Conservation (phyloP, 345 rosid species). For the Populus alba region DNA sequence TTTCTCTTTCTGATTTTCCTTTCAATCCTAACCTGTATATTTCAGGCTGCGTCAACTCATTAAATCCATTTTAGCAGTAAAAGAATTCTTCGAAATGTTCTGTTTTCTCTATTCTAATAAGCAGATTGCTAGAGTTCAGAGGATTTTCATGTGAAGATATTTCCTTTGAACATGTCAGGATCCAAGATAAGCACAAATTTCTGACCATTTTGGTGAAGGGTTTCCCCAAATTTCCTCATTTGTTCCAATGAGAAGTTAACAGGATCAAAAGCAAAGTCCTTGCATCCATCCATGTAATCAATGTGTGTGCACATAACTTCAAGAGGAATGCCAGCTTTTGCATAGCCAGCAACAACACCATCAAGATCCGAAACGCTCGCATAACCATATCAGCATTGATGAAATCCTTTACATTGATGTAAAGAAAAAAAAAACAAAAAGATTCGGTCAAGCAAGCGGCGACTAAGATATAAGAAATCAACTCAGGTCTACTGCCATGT, state of each 20-base stretch:
- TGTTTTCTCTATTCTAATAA: too few species aligned
- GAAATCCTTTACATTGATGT: conserved; percentile 45
- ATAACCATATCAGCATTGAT: conserved; percentile 71
- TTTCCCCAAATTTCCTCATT: conserved; percentile 42
- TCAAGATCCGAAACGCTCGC: conserved; percentile 54
- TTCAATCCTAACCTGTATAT: too few species aligned
- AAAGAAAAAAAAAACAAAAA: too few species aligned
- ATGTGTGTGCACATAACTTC: conserved; percentile 86
- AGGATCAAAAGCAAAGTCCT: conserved; percentile 74
- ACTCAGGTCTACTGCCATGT: too few species aligned
- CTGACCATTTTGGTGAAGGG: conserved; percentile 56
- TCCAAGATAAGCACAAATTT: conserved; percentile 58
- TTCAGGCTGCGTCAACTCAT: too few species aligned
- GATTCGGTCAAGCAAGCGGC: too few species aligned
- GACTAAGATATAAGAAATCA: too few species aligned
- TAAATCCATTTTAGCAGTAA: too few species aligned
- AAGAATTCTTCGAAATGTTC: too few species aligned
- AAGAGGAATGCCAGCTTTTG: conserved; percentile 62
- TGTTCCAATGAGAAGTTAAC: conserved; percentile 46
- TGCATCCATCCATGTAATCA: conserved; percentile 68
- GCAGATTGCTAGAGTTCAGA: too few species aligned
- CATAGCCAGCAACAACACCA: conserved; percentile 62
- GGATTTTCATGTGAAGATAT: too few species aligned
- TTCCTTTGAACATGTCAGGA: conserved; percentile 40
- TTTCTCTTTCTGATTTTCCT: too few species aligned